These are phyloP conservation scores for Yamadazyma triangularis DNA, from an alignment of 1,139 yeast species.

Conservation along the genomic window DNA sequence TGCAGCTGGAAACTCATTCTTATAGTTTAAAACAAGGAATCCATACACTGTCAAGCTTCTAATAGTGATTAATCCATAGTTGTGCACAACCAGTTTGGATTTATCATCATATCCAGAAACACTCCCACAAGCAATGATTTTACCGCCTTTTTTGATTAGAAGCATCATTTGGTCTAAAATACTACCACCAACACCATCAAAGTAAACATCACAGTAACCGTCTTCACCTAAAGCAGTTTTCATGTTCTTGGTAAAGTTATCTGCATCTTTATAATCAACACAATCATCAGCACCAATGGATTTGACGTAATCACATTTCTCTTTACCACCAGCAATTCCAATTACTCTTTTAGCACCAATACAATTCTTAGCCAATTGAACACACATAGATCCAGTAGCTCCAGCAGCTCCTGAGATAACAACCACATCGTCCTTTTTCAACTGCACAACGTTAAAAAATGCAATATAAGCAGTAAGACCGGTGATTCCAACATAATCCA, in stretches of 20 bases:
- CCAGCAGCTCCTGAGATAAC: slow-evolving; percentile 67
- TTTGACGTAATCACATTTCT: slow-evolving; percentile 52
- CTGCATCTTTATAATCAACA: slow-evolving; percentile 48
- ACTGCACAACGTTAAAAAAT: slow-evolving; percentile 38
- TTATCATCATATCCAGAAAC: slow-evolving; percentile 54
- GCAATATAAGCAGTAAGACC: slow-evolving; percentile 64
- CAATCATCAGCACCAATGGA: slow-evolving; percentile 51
- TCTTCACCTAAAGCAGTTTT: slow-evolving; percentile 41
- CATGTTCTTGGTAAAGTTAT: slow-evolving; percentile 38
- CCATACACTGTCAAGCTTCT: slow-evolving; percentile 49
- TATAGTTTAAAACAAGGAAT: slow-evolving; percentile 39
- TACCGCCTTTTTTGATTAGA: slow-evolving; percentile 38
- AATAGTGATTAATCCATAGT: slow-evolving; percentile 41
- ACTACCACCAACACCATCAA: slow-evolving; percentile 64
- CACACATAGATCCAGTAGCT: slow-evolving; percentile 62
- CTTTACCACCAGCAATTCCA: slow-evolving; percentile 62
- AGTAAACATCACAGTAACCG: slow-evolving; percentile 40
- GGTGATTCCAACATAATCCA: slow-evolving; percentile 45
- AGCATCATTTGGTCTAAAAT: slow-evolving; percentile 45
- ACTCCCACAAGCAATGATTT: slow-evolving; percentile 57
- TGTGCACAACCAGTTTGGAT: slow-evolving; percentile 27
- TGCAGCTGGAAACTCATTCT: slow-evolving; percentile 31
- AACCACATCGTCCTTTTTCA: slow-evolving; percentile 29
- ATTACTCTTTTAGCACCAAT: slow-evolving; percentile 53
- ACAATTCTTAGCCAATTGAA: slow-evolving; percentile 54